Percentiles rank a stretch among this genome's conserved stretches.
Conservation (phyloP, 2,329 filamentous ascomycete species). For the Alternaria viburni region DNA sequence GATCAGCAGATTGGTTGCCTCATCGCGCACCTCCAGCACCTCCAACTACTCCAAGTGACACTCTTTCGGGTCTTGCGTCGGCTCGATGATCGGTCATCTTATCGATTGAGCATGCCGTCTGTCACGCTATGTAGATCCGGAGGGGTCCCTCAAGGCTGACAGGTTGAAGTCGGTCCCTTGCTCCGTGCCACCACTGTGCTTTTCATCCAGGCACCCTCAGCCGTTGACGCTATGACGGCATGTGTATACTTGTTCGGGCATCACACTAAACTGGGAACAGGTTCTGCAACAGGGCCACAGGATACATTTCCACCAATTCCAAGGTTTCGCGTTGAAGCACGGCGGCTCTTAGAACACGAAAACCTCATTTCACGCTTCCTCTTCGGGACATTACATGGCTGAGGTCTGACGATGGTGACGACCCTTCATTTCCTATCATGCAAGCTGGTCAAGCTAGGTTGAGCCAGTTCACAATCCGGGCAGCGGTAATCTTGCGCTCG, state of each 20-base stretch:
- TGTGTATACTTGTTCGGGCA: constrained; percentile 38
- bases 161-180: constrained; percentile 40
- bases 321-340: constrained; percentile 47
- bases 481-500: constrained; percentile 46
- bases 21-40: constrained; percentile 22
- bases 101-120: constrained; percentile 48
- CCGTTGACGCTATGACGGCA: constrained; percentile 35
- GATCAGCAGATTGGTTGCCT: constrained; percentile 23
- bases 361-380: constrained; percentile 41
- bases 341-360: constrained; percentile 39
- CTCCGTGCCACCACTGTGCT: constrained; percentile 35
- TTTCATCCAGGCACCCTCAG: constrained; percentile 22
- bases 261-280: constrained; percentile 28
- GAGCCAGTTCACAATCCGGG: constrained; percentile 36
- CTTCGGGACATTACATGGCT: constrained; percentile 39
- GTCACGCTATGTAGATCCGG: constrained; percentile 45
- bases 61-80: constrained; percentile 29
- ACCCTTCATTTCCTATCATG: constrained; percentile 50
- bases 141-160: constrained; percentile 44
- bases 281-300: constrained; percentile 21
- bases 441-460: constrained; percentile 32
- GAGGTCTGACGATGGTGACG: constrained; percentile 39
- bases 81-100: constrained; percentile 38
- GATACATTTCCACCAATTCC: constrained; percentile 30
- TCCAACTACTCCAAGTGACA: constrained; percentile 32